Percentiles rank a stretch among this genome's conserved stretches.
Conservation (phyloP, 768 basidiomycete species). For the Auricularia sp. region DNA sequence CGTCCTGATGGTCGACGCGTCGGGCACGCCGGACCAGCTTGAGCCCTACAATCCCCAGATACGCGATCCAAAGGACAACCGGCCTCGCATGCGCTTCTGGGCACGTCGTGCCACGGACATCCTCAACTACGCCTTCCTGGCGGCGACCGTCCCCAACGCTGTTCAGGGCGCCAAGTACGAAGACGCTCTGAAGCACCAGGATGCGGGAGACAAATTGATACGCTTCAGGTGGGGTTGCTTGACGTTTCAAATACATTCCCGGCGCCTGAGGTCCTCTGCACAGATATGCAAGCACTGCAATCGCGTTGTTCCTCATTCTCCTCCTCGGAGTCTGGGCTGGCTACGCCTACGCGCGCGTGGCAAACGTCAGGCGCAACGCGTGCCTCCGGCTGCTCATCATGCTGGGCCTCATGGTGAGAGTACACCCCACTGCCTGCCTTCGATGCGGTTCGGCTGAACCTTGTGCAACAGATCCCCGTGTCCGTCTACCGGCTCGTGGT, state of each 20-base stretch:
- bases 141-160: neutral
- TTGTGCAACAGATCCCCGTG: neutral
- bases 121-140: neutral
- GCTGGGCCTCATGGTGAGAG: neutral
- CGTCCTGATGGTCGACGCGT: neutral
- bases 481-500: neutral
- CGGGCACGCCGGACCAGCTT: neutral
- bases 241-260: too few species aligned
- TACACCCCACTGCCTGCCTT: too few species aligned
- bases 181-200: neutral
- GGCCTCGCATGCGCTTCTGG: neutral
- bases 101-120: neutral
- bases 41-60: neutral
- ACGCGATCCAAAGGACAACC: neutral
- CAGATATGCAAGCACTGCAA: neutral
- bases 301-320: neutral
- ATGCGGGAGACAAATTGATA: neutral
- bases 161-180: neutral
- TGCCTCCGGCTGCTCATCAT: neutral
- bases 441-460: too few species aligned
- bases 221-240: neutral
- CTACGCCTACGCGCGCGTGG: neutral
- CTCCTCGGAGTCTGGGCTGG: neutral
- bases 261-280: neutral
- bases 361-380: neutral